Evolutionary conservation across 2,329 filamentous ascomycete genomes (phyloP).

Genomic region (Beauveria sp.): DNA sequence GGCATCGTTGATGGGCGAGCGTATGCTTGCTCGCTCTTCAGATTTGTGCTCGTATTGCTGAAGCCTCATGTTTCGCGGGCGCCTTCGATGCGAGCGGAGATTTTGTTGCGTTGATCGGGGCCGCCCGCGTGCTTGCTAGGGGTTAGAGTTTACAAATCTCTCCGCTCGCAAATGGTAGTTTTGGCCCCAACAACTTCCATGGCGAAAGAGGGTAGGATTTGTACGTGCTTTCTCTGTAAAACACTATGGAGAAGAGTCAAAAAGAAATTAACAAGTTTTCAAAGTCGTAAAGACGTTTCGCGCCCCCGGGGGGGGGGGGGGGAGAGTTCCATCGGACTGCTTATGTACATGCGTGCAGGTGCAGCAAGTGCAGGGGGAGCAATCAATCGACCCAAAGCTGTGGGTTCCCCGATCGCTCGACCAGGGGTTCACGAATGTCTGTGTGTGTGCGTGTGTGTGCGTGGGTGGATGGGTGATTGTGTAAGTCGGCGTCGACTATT

Average conservation of each 20-base stretch:
- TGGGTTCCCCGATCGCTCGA: slow-evolving; percentile 4
- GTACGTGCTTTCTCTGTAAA: not conserved
- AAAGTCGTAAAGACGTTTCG: slow-evolving; percentile 2
- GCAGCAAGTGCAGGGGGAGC: not conserved
- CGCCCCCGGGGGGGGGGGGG: not conserved
- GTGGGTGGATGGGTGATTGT: not conserved
- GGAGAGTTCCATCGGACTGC: not conserved
- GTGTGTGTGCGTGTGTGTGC: too few species aligned
- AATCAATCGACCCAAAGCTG: slow-evolving; percentile 1
- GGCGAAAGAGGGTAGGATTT: not conserved
- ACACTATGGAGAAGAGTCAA: not conserved
- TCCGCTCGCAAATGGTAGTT: not conserved
- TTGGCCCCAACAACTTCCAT: not conserved
- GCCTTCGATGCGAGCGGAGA: too few species aligned
- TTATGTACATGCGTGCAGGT: not conserved
- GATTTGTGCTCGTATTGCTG: too few species aligned
- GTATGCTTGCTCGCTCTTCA: too few species aligned
- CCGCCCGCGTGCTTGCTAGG: not conserved
- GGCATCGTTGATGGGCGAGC: too few species aligned
- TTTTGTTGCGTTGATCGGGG: too few species aligned
- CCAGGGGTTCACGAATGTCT: not conserved
- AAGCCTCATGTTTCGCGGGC: too few species aligned
- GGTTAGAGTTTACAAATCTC: not conserved
- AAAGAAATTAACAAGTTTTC: slow-evolving; percentile 10
- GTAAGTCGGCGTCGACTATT: not conserved